These are phyloP conservation scores for Sanghuangporus baumii DNA, from an alignment of 1,284 basidiomycete species.

Conservation along the genomic window DNA sequence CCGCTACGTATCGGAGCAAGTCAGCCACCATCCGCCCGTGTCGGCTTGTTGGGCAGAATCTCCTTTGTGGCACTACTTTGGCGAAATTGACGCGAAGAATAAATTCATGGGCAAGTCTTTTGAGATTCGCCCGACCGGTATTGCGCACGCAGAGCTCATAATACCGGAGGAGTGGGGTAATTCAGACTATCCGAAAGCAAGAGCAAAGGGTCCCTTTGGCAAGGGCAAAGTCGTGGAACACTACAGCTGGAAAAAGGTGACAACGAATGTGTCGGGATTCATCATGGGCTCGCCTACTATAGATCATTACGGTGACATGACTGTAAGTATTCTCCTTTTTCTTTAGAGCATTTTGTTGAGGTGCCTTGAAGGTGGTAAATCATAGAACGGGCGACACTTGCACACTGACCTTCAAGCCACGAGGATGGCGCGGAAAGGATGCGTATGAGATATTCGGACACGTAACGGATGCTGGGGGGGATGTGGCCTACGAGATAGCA, in stretches of 20 bases:
- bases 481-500: slow-evolving; percentile 83
- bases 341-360: neutral
- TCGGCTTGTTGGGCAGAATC: slow-evolving; percentile 96
- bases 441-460: slow-evolving; percentile 90
- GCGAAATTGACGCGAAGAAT: slow-evolving; percentile 91
- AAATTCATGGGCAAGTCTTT: slow-evolving; percentile 96
- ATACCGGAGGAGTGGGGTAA: slow-evolving; percentile 60
- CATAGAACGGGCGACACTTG: slow-evolving; percentile 92
- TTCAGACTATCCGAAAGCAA: slow-evolving; percentile 50
- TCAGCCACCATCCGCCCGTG: slow-evolving; percentile 94
- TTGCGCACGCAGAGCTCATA: slow-evolving; percentile 85
- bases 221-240: slow-evolving; percentile 69
- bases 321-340: slow-evolving; percentile 45
- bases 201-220: slow-evolving; percentile 27
- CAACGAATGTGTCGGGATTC: slow-evolving; percentile 90
- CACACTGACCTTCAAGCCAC: slow-evolving; percentile 90
- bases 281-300: slow-evolving; percentile 92
- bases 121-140: slow-evolving; percentile 92
- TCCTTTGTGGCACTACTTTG: slow-evolving; percentile 87
- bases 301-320: slow-evolving; percentile 96
- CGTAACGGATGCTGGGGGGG: slow-evolving; percentile 66
- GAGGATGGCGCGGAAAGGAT: slow-evolving; percentile 90
- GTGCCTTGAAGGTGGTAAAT: slow-evolving; percentile 63
- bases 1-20: slow-evolving; percentile 92
- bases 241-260: slow-evolving; percentile 95